phyloP scores from a whole-genome alignment of 2,329 filamentous ascomycete species.

The Ophiostoma sp. region DNA sequence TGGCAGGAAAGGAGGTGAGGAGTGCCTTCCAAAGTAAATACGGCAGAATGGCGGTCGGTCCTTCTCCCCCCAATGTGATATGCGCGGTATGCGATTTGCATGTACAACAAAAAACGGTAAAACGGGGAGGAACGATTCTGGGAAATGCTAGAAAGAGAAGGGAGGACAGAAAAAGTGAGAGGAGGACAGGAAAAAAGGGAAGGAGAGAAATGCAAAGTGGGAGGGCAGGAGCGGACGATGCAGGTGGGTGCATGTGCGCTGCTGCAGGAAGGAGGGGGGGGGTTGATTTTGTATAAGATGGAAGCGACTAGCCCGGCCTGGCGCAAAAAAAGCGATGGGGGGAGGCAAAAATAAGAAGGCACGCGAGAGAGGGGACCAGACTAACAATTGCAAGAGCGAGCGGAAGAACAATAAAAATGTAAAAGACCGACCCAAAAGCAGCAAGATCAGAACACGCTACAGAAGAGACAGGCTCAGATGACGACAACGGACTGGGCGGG shows the following conservation, averaged over 20 bases:
- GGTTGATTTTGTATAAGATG: conserved; percentile 9
- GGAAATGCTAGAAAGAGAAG: neutral
- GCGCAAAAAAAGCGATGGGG: conserved; percentile 6
- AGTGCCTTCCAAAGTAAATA: conserved; percentile 4
- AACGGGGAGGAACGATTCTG: neutral
- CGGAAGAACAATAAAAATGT: neutral
- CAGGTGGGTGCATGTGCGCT: conserved; percentile 21
- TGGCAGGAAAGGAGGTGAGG: neutral
- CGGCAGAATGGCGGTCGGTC: neutral
- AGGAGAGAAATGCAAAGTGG: neutral
- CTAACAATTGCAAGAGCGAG: neutral
- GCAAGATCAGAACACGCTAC: neutral
- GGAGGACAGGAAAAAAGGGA: neutral
- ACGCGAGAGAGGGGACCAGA: conserved; percentile 3
- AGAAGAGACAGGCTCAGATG: conserved; percentile 15
- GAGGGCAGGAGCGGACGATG: conserved; percentile 13
- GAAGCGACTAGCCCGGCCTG: conserved; percentile 13
- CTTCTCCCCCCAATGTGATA: conserved; percentile 10
- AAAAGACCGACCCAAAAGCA: neutral
- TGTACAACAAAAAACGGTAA: conserved; percentile 14
- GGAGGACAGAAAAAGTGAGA: neutral
- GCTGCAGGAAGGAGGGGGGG: conserved; percentile 21
- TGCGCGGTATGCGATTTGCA: neutral
- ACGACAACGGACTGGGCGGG: conserved; percentile 23
- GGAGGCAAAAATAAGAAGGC: conserved; percentile 26